Percentiles rank a stretch among this genome's conserved stretches.
These are phyloP conservation scores for Fusarium nurragi DNA, from an alignment of 2,329 filamentous ascomycete genomes.

Conservation along the genomic window DNA sequence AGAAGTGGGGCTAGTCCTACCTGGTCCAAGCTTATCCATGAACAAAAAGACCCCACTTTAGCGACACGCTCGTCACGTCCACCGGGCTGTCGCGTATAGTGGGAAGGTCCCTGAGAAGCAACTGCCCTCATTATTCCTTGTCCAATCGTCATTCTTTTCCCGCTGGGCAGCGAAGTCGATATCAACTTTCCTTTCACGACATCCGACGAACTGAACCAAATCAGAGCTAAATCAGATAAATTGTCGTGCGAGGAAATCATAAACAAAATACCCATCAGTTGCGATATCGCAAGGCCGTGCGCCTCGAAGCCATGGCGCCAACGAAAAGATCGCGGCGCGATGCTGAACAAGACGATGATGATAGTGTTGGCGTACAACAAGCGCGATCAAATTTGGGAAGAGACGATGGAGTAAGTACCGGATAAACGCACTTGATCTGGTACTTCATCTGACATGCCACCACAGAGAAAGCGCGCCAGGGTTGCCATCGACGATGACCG, in stretches of 20 bases:
- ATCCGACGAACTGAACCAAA: neutral
- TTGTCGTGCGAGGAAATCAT: neutral
- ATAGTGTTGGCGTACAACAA: slow-evolving; percentile 49
- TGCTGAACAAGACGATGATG: slow-evolving; percentile 50
- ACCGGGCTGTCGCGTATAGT: slow-evolving; percentile 38
- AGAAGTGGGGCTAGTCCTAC: slow-evolving; percentile 15
- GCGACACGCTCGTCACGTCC: slow-evolving; percentile 32
- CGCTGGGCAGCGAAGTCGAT: neutral
- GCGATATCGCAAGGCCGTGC: slow-evolving; percentile 16
- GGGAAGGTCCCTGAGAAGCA: neutral
- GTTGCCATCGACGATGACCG: slow-evolving; percentile 43
- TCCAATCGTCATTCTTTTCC: neutral
- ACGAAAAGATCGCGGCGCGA: slow-evolving; percentile 56
- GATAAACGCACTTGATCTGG: neutral
- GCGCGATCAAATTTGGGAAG: slow-evolving; percentile 54
- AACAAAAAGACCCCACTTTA: slow-evolving; percentile 4
- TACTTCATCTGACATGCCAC: neutral
- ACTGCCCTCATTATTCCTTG: slow-evolving; percentile 5
- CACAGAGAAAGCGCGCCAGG: slow-evolving; percentile 49
- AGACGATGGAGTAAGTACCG: slow-evolving; percentile 51
- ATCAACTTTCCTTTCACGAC: neutral
- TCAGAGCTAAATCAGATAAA: neutral
- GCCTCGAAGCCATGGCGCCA: slow-evolving; percentile 42
- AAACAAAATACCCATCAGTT: neutral
- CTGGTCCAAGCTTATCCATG: neutral